Base-by-base conservation (phyloP, 2,329 filamentous ascomycete genomes). In the Stylonectria norvegica region DNA sequence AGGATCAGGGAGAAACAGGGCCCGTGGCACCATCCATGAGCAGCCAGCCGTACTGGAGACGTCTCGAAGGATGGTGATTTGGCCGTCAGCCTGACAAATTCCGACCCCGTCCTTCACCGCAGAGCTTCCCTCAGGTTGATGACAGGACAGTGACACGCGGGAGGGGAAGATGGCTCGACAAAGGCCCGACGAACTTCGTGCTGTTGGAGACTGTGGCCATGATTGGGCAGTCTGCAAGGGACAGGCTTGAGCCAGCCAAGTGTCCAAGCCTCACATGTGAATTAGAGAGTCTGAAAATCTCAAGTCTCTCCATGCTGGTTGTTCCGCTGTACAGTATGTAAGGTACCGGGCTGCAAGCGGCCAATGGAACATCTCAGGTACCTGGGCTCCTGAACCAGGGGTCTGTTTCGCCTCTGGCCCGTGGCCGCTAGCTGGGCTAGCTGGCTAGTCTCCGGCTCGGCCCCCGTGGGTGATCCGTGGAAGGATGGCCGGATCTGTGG, bases 281-380 rank as follows among this genome's bases (percentile, higher is more conserved):
- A n/a, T n/a, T n/a, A n/a, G n/a, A n/a, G n/a, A n/a, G n/a, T n/a
- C n/a, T n/a, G n/a, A n/a, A n/a, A n/a, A n/a, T n/a, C n/a, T n/a
- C n/a, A n/a, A n/a, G n/a, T n/a, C n/a, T n/a, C n/a, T n/a, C n/a
- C n/a, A n/a, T n/a, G n/a, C n/a, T n/a, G n/a, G n/a, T 40, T 45
- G 45, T 38, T 25, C 20, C 18, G 41, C 40, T 46, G 39, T 48
- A 42, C 52, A 57, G 56, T 47, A 40, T 49, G 46, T 52, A 57
- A 58, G 58, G 58, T 50, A 57, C 18, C 25, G 30, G n/a, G 29
- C 36, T 38, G 30, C 38, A 42, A 36, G 52, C 42, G 45, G 33
- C 61, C 61, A 63, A 63, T 63, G 16, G 47, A 34, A 14, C 34
- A 8, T 37, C n/a, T 18, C 18, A 20, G 37, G 56, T 60, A 41